phyloP scores from a whole-genome alignment of 257 asterid genomes.

The Nicotiana knightiana region DNA sequence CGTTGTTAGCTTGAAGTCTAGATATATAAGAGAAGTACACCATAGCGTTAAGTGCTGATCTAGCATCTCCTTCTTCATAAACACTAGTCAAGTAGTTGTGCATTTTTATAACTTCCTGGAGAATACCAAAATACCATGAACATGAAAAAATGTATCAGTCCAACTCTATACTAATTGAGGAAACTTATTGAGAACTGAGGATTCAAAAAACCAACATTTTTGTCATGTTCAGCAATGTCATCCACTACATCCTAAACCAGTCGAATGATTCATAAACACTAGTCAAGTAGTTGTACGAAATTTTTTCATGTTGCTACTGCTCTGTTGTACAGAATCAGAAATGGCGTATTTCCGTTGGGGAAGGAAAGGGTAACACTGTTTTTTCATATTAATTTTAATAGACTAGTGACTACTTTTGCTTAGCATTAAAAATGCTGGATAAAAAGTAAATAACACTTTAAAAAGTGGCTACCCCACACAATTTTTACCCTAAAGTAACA shows the following conservation, averaged over 20 bases:
- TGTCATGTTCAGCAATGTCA: conserved; percentile 78
- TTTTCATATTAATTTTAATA: too few relatives aligned
- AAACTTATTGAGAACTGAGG: neutral
- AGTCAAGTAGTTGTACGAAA: too few relatives aligned
- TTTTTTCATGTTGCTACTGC: too few relatives aligned
- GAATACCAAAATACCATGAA: neutral
- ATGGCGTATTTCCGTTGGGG: too few relatives aligned
- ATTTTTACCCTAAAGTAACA: too few relatives aligned
- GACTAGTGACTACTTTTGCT: too few relatives aligned
- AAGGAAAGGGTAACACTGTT: too few relatives aligned
- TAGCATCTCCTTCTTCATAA: conserved; percentile 93
- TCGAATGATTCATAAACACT: conserved; percentile 42
- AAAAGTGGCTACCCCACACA: too few relatives aligned
- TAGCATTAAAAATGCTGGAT: too few relatives aligned
- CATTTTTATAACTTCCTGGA: conserved; percentile 78
- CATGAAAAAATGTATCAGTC: neutral
- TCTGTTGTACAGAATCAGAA: too few relatives aligned
- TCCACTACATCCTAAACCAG: conserved; percentile 97
- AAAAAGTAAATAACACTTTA: too few relatives aligned
- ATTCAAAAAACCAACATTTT: conserved; percentile 36
- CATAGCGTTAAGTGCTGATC: conserved; percentile 87
- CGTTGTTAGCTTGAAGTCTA: too few relatives aligned
- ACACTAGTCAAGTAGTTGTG: conserved; percentile 87
- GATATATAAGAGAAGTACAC: conserved; percentile 30
- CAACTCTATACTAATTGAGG: neutral